Percentiles rank a stretch among this genome's conserved stretches.
Conservation (phyloP, 2,329 filamentous ascomycete genomes). For the Ophiostoma ulmi region DNA sequence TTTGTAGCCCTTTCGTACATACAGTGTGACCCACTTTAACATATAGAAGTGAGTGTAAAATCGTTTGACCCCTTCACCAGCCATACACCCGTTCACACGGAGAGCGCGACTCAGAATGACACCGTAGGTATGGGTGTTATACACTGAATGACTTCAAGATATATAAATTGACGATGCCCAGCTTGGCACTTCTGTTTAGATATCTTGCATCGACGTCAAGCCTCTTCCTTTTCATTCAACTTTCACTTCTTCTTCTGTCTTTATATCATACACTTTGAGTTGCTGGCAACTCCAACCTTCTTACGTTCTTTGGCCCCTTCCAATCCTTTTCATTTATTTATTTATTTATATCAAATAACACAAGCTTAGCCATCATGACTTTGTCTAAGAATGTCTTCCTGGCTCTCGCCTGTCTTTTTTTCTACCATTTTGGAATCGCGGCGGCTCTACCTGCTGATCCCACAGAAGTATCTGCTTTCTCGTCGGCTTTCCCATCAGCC, state of each 20-base stretch:
- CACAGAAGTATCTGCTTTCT: neutral
- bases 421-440: neutral
- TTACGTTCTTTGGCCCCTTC: neutral
- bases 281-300: neutral
- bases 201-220: neutral
- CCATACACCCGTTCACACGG: neutral
- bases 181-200: neutral
- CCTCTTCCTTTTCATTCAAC: neutral
- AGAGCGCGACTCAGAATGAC: neutral
- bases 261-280: neutral
- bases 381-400: neutral
- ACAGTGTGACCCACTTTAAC: no score
- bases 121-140: neutral
- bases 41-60: no score
- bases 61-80: no score
- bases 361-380: neutral
- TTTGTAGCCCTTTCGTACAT: no score
- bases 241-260: neutral
- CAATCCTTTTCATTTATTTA: neutral
- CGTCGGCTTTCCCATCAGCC: neutral
- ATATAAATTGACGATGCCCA: neutral
- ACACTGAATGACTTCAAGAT: neutral
- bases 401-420: neutral
- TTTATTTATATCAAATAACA: neutral
- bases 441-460: neutral